These are phyloP conservation scores for Peziza echinospora DNA, from an alignment of 495 filamentous ascomycete species.

Conservation along the genomic window DNA sequence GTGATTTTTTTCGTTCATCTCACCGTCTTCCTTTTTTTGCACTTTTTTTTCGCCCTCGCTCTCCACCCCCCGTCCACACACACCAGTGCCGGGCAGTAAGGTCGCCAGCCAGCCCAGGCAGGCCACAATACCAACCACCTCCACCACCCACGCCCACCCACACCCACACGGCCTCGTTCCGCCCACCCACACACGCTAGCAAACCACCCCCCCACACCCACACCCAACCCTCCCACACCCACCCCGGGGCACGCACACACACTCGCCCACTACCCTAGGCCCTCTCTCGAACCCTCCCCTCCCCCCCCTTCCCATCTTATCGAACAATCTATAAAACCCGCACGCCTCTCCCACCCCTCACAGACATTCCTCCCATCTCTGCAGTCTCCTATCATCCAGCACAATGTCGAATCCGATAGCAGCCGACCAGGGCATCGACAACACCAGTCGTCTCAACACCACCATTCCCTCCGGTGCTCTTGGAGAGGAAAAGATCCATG, in stretches of 20 bases:
- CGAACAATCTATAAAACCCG: neutral
- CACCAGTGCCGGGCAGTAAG: no score
- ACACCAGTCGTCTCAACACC: conserved; percentile 15
- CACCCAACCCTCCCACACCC: neutral
- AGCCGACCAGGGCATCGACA: neutral
- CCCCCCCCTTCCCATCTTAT: neutral
- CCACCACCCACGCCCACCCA: neutral
- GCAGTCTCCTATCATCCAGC: neutral
- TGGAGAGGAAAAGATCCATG: conserved; percentile 20
- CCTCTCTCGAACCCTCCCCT: neutral
- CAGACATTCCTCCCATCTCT: no score
- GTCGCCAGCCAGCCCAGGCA: no score
- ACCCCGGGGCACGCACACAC: neutral
- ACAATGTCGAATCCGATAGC: neutral
- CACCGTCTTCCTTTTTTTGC: no score
- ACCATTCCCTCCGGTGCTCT: conserved; percentile 14
- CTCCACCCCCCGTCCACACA: no score
- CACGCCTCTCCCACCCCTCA: neutral
- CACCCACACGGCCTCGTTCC: neutral
- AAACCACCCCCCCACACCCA: neutral
- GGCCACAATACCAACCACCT: neutral
- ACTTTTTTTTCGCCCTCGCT: no score
- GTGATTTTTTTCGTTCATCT: no score
- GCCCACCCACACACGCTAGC: neutral
- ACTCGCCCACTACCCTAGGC: neutral